Evolutionary conservation across 1,284 basidiomycete genomes (phyloP).

Genomic region (Volvariella volvacea): DNA sequence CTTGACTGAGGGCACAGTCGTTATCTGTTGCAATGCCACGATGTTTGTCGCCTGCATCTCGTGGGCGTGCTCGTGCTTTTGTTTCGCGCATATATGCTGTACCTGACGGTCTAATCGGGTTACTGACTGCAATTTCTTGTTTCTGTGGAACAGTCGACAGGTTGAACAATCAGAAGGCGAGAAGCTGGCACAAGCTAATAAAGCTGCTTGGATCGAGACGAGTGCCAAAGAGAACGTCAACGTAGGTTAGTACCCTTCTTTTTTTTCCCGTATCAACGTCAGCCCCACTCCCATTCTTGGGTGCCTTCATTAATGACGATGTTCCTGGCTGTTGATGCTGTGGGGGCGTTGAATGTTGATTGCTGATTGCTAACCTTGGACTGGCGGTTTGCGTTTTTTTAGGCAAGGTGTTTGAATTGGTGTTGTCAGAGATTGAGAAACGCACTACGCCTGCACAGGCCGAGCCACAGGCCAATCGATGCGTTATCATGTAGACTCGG

Average conservation of each 20-base stretch:
- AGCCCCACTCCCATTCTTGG: not conserved
- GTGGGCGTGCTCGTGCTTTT: too few relatives aligned
- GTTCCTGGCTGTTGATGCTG: too few relatives aligned
- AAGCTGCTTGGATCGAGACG: conserved; percentile 82
- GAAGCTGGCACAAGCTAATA: conserved; percentile 66
- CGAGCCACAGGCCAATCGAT: conserved; percentile 54
- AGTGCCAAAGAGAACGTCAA: conserved; percentile 88
- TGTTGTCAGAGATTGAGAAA: conserved; percentile 84
- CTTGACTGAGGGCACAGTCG: too few relatives aligned
- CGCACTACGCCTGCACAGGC: conserved; percentile 48
- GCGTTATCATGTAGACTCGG: conserved; percentile 69
- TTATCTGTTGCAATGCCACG: too few relatives aligned
- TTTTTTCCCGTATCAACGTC: too few relatives aligned
- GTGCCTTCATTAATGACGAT: not conserved
- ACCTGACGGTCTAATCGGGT: too few relatives aligned
- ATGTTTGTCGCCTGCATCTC: too few relatives aligned
- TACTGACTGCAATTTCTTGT: conserved; percentile 9
- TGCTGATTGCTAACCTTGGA: conserved; percentile 2
- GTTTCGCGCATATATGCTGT: too few relatives aligned
- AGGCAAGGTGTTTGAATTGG: conserved; percentile 88
- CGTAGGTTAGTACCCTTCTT: conserved; percentile 62
- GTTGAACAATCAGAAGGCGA: conserved; percentile 73
- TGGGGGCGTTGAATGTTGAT: too few relatives aligned
- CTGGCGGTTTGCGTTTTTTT: conserved; percentile 5
- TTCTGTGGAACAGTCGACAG: conserved; percentile 47